Percentiles rank a stretch among this genome's conserved stretches.
phyloP scores from a whole-genome alignment of 192 early-diverging fungal genomes.

The Coemansia sp. region DNA sequence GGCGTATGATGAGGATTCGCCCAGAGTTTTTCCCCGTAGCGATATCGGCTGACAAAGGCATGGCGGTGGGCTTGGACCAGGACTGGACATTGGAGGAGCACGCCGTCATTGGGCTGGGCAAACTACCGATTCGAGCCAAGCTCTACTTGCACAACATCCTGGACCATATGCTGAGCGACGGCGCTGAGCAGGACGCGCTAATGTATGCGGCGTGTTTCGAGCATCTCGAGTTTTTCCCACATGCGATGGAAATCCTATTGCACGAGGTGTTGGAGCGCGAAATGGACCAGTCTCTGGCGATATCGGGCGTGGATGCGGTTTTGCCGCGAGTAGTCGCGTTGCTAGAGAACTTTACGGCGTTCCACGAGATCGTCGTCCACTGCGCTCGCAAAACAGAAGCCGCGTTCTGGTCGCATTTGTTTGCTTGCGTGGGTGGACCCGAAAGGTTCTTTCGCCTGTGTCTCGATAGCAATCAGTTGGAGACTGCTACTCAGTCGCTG shows the following conservation, averaged over 20 bases:
- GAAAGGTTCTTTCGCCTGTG: slow-evolving; percentile 82
- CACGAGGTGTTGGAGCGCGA: slow-evolving; percentile 89
- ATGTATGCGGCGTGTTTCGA: slow-evolving; percentile 63
- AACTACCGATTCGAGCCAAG: slow-evolving; percentile 43
- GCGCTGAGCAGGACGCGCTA: slow-evolving; percentile 45
- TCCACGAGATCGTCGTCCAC: slow-evolving; percentile 87
- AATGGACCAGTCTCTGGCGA: slow-evolving; percentile 37
- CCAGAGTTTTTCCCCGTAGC: slow-evolving; percentile 52
- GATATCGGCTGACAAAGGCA: slow-evolving; percentile 40
- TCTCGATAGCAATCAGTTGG: slow-evolving; percentile 64
- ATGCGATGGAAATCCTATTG: slow-evolving; percentile 89
- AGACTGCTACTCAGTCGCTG: slow-evolving; percentile 90
- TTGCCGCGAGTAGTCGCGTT: slow-evolving; percentile 74
- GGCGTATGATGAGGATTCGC: slow-evolving; percentile 15
- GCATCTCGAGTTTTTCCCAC: slow-evolving; percentile 83
- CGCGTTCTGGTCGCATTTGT: slow-evolving; percentile 86
- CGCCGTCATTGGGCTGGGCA: slow-evolving; percentile 24
- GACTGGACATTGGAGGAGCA: slow-evolving; percentile 44
- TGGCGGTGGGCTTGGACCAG: slow-evolving; percentile 53
- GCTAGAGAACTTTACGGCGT: slow-evolving; percentile 73
- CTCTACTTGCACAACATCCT: slow-evolving; percentile 45
- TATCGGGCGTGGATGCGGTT: slow-evolving; percentile 46
- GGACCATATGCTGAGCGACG: slow-evolving; percentile 37
- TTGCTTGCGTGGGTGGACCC: slow-evolving; percentile 82
- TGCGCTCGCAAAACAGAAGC: slow-evolving; percentile 98